Conservation (phyloP, 805 yeast genomes). For the Candida argentea region DNA sequence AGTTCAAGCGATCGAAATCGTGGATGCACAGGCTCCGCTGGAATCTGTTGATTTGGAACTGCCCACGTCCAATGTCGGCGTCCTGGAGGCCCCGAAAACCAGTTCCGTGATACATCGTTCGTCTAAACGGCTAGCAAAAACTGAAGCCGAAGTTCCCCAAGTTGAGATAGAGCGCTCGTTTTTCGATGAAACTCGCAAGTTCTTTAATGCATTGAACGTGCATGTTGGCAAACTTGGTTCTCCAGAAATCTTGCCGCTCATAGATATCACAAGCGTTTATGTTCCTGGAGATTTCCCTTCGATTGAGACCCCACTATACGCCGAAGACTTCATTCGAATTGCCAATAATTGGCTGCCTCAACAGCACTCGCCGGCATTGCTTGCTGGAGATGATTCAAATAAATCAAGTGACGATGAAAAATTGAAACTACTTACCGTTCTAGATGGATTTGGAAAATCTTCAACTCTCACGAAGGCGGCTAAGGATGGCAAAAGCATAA, state of each 20-base stretch:
- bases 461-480: constrained; percentile 1
- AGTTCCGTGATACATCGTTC: constrained; percentile 12
- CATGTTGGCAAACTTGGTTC: constrained; percentile 4
- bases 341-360: constrained; percentile 20
- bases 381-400: constrained; percentile 6
- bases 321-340: constrained; percentile 11
- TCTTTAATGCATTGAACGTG: constrained; percentile 13
- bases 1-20: not conserved
- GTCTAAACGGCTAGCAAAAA: constrained; percentile 22
- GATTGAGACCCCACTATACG: not conserved
- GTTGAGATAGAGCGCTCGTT: constrained; percentile 13
- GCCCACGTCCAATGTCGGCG: constrained; percentile 8
- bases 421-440: constrained; percentile 23
- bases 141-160: constrained; percentile 14
- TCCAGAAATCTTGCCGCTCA: constrained; percentile 1
- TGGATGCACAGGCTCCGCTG: constrained; percentile 6
- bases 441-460: constrained; percentile 20
- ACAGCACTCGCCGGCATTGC: constrained; percentile 8
- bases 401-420: constrained; percentile 18
- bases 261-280: constrained; percentile 5
- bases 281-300: constrained; percentile 2
- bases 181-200: constrained; percentile 18
- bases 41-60: constrained; percentile 4
- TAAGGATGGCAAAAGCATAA: constrained; percentile 1
- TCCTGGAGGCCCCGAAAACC: constrained; percentile 3